Percentiles rank a stretch among this genome's conserved stretches.
Conservation (phyloP, 2,329 filamentous ascomycete genomes). For the Zarea fungicola region DNA sequence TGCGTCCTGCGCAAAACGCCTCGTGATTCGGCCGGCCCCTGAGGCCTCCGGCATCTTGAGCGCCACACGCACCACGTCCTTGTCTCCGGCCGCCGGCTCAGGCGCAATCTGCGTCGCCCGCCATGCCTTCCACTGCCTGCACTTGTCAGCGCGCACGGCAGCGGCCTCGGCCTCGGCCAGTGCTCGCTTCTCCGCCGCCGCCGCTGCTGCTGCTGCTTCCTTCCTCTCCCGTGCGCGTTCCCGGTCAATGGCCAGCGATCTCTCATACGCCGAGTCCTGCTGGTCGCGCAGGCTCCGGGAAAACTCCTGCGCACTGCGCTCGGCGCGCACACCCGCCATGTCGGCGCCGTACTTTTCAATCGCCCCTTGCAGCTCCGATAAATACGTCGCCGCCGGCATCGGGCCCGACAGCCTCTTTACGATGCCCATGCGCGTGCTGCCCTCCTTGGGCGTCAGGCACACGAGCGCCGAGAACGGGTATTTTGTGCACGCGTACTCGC, state of each 20-base stretch:
- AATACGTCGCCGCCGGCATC: conserved; percentile 63
- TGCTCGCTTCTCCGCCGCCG: conserved; percentile 59
- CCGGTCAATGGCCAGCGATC: conserved; percentile 80
- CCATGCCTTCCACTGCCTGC: conserved; percentile 74
- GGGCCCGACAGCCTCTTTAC: conserved; percentile 73
- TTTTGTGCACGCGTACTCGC: conserved; percentile 81
- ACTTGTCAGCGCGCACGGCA: conserved; percentile 37
- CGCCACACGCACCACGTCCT: conserved; percentile 67
- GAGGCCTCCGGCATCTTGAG: conserved; percentile 55
- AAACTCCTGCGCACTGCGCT: conserved; percentile 73
- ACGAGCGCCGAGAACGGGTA: conserved; percentile 86
- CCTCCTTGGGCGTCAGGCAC: conserved; percentile 79
- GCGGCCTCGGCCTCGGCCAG: conserved; percentile 59
- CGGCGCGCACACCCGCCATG: conserved; percentile 67
- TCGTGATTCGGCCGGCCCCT: conserved; percentile 68
- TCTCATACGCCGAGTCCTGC: conserved; percentile 91
- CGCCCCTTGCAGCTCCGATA: conserved; percentile 67
- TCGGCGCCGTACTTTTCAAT: conserved; percentile 73
- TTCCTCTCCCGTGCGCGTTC: conserved; percentile 72
- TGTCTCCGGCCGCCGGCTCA: conserved; percentile 60
- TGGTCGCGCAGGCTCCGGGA: conserved; percentile 76
- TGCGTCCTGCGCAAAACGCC: conserved; percentile 65
- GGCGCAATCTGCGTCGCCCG: conserved; percentile 59
- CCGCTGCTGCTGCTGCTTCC: conserved; percentile 69
- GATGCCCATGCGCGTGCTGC: conserved; percentile 84